phyloP scores from a whole-genome alignment of 345 rosid species.

The Eucalyptus tenuipes region DNA sequence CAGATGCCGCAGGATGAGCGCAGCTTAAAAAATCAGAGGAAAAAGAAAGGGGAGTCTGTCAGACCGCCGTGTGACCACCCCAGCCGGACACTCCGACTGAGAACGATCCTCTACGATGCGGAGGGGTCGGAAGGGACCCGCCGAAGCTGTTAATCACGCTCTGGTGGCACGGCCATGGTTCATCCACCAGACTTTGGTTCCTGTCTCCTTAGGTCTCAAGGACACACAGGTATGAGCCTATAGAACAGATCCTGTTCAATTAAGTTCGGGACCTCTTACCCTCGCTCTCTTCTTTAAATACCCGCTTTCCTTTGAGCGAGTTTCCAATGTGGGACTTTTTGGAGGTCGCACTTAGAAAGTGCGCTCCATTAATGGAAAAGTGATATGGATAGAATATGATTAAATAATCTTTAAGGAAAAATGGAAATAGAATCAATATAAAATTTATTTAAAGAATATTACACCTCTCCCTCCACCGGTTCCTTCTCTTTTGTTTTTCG shows the following conservation, averaged over 20 bases:
- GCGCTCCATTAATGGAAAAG: not conserved
- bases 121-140: not conserved
- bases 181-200: not conserved
- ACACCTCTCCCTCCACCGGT: not conserved
- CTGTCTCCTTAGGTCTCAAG: not conserved
- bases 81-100: not conserved
- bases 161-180: not conserved
- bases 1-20: not conserved
- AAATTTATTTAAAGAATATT: not conserved
- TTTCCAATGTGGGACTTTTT: not conserved
- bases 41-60: not conserved
- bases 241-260: not conserved
- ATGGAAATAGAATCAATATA: not conserved
- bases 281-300: not conserved
- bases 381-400: not conserved
- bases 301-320: not conserved
- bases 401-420: not conserved
- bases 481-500: not conserved
- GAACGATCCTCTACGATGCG: not conserved
- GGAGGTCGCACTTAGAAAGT: not conserved
- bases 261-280: not conserved
- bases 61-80: not conserved
- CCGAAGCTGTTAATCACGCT: not conserved
- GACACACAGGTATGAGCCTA: not conserved
- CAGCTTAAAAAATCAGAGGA: no score